Base-by-base conservation (phyloP, 768 basidiomycete genomes). In the Mycena crocata region DNA sequence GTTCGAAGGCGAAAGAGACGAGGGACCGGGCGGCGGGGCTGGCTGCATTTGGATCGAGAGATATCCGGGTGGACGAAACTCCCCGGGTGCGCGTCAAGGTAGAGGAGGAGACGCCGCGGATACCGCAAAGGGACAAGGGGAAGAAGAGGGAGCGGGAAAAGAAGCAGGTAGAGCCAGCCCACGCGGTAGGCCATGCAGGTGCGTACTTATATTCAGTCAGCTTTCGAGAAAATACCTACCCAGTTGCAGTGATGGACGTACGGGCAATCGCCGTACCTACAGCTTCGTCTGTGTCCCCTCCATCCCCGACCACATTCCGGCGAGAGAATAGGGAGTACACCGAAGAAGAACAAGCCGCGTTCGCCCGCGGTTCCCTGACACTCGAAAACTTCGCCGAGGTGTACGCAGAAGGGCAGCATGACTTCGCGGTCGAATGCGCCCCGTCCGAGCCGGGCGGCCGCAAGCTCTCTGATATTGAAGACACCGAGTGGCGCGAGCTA, bases 41-140 rank as follows among this genome's bases (percentile, higher is more conserved):
- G 24, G 10, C 3, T n/a, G 56, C 13, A 21, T 3, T 19, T 28
- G 40, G n/a, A 9, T 35, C 19, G 35, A 9, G 35, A 37, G 35
- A 15, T 37, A 15, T 37, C n/a, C n/a, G 31, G 31, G 42, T 2
- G 17, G 49, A 23, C 2, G 45, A n/a, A 31, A 42, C 19, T 50
- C 26, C 2, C 21, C 34, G 31, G 28, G 56, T 64, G 30, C 10
- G 42, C 39, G 44, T 65, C 3, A 66, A 66, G 44, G 31, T 46
- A 8, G 64, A 66, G 34, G 57, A 66, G 50, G 50, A 45, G 34
- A 48, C 32, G 34, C 34, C 57, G 26, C 28, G 57, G 15, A 31
- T 66, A 4, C 32, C 45, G 3, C 17, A 1, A 37, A 32, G 13
- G 31, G 50, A 2, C 5, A 58, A 54, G 17, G 42, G 50, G 34